phyloP scores from a whole-genome alignment of 1,284 basidiomycete species.

The Vanrija sp. region DNA sequence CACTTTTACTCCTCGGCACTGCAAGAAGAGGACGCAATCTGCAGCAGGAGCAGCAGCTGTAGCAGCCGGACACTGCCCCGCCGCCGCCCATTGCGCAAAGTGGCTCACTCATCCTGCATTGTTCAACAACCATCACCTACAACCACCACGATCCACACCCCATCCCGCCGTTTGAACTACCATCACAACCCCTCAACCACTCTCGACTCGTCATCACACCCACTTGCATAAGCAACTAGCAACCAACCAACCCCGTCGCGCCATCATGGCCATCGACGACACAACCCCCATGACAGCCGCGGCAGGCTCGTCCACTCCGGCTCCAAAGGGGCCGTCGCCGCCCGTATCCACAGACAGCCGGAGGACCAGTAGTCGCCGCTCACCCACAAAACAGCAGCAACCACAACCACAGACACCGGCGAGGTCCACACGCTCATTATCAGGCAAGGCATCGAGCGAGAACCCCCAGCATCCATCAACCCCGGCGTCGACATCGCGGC shows the following conservation, averaged over 20 bases:
- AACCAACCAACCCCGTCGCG: neutral
- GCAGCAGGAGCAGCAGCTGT: too few relatives aligned
- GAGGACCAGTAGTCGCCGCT: constrained; percentile 4
- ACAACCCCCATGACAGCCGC: neutral
- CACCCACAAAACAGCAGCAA: constrained; percentile 6
- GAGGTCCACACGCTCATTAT: constrained; percentile 9
- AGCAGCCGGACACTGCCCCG: too few relatives aligned
- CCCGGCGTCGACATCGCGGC: neutral
- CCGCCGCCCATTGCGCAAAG: too few relatives aligned
- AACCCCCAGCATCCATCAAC: neutral
- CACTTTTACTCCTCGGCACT: too few relatives aligned
- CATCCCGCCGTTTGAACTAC: too few relatives aligned
- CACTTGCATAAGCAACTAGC: too few relatives aligned
- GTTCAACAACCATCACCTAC: too few relatives aligned
- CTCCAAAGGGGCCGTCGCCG: constrained; percentile 9
- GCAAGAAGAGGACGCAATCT: too few relatives aligned
- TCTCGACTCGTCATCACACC: too few relatives aligned
- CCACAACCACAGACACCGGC: constrained; percentile 7
- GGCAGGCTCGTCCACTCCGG: neutral
- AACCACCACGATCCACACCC: too few relatives aligned
- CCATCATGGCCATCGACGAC: constrained; percentile 3
- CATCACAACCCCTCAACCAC: too few relatives aligned
- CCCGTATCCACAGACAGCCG: constrained; percentile 3
- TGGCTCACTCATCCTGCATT: too few relatives aligned
- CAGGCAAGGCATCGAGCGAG: neutral